Evolutionary conservation across 202 grass and related monocot genomes (phyloP).

Genomic region (Setaria viridis): DNA sequence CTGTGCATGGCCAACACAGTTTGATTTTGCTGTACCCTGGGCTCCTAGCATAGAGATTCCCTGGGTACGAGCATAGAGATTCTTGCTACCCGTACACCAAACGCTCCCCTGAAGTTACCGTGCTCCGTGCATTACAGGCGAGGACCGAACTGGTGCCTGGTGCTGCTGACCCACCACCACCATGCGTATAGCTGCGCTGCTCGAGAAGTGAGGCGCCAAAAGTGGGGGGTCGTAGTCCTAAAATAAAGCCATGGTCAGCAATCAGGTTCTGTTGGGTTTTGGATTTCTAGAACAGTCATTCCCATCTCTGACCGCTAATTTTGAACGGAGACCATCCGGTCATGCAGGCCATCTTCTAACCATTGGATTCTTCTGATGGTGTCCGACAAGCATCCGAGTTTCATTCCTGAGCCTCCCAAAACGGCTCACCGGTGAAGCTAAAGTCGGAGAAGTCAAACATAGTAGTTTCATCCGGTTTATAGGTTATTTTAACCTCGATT

Average conservation of each 20-base stretch:
- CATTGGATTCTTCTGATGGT: conserved; percentile 45
- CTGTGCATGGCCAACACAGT: no score
- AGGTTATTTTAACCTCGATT: no score
- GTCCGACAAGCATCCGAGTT: background rate
- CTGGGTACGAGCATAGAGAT: conserved; percentile 19
- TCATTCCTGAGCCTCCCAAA: no score
- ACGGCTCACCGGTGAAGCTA: no score
- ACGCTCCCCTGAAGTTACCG: background rate
- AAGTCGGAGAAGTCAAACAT: no score
- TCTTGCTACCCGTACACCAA: background rate
- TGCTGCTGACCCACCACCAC: background rate
- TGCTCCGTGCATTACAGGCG: background rate
- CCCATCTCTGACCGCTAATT: conserved; percentile 24
- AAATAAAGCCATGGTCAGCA: conserved; percentile 40
- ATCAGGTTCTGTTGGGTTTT: conserved; percentile 26
- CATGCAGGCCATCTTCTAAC: background rate
- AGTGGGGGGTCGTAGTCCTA: conserved; percentile 14
- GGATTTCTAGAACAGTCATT: conserved; percentile 38
- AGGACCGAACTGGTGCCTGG: background rate
- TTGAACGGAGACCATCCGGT: conserved; percentile 31
- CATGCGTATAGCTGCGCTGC: background rate
- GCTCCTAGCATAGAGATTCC: conserved; percentile 3
- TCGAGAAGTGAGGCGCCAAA: conserved; percentile 27
- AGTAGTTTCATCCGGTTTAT: no score
- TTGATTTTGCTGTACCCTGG: background rate